These are phyloP conservation scores for Cadophora malorum DNA, from an alignment of 2,329 filamentous ascomycete genomes.

Conservation along the genomic window DNA sequence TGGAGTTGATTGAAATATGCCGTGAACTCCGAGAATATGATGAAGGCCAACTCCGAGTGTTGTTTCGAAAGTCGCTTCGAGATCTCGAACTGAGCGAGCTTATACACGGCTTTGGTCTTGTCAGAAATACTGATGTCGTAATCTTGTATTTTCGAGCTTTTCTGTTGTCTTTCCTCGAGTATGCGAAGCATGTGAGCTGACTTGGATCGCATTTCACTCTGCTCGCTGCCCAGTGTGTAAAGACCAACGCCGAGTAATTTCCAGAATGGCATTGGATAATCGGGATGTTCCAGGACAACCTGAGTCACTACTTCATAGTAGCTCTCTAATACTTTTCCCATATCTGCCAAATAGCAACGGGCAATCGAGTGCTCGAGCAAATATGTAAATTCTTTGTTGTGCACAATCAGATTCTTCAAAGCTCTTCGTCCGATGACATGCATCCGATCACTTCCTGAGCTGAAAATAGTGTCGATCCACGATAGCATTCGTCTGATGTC, in stretches of 20 bases:
- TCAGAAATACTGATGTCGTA: slow-evolving; percentile 98
- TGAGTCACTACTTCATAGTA: slow-evolving; percentile 94
- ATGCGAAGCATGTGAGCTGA: slow-evolving; percentile 81
- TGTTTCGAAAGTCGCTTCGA: slow-evolving; percentile 89
- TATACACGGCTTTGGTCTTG: slow-evolving; percentile 98
- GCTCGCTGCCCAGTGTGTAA: slow-evolving; percentile 91
- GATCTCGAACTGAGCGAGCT: slow-evolving; percentile 95
- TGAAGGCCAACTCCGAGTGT: slow-evolving; percentile 87
- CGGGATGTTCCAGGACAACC: slow-evolving; percentile 81
- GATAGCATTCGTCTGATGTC: slow-evolving; percentile 90
- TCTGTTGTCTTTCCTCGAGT: slow-evolving; percentile 81
- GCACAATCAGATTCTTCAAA: slow-evolving; percentile 84
- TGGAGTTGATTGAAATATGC: slow-evolving; percentile 89
- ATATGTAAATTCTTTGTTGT: slow-evolving; percentile 87
- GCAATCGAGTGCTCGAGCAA: slow-evolving; percentile 89
- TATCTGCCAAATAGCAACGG: slow-evolving; percentile 85
- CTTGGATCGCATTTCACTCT: slow-evolving; percentile 86
- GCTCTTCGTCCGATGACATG: slow-evolving; percentile 89
- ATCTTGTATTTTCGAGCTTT: slow-evolving; percentile 91
- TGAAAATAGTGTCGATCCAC: slow-evolving; percentile 97
- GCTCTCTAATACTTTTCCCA: slow-evolving; percentile 85
- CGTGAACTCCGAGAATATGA: slow-evolving; percentile 95
- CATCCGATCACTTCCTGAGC: slow-evolving; percentile 87
- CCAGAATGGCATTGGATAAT: slow-evolving; percentile 88
- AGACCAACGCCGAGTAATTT: slow-evolving; percentile 86